Percentiles rank a stretch among this genome's conserved stretches.
These are phyloP conservation scores for Suillus placidus DNA, from an alignment of 768 basidiomycete genomes.

Conservation along the genomic window DNA sequence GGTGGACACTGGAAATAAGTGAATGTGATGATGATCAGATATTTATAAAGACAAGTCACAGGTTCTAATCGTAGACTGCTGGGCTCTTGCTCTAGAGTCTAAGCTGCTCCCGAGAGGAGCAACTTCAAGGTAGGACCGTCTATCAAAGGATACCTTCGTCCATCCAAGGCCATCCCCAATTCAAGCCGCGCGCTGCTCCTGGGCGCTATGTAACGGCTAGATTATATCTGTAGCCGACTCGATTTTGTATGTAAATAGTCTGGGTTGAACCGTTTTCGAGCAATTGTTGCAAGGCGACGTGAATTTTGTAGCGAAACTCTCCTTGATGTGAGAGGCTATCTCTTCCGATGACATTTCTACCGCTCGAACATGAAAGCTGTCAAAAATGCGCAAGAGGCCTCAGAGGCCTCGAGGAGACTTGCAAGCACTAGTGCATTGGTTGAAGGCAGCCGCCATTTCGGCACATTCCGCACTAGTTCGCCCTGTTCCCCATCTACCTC, in stretches of 20 bases:
- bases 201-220: background rate
- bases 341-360: background rate
- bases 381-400: background rate
- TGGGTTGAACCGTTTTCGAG: background rate
- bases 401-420: background rate
- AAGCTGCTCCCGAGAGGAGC: background rate
- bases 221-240: background rate
- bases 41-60: background rate
- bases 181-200: background rate
- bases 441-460: slow-evolving; percentile 16
- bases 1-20: slow-evolving; percentile 21
- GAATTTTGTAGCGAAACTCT: background rate
- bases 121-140: background rate
- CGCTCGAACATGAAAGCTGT: background rate
- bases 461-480: slow-evolving; percentile 31
- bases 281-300: background rate
- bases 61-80: background rate
- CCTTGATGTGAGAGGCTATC: background rate
- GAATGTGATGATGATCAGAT: background rate
- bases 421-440: background rate
- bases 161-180: slow-evolving; percentile 3
- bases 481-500: slow-evolving; percentile 21
- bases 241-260: background rate
- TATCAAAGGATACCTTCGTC: slow-evolving; percentile 1
- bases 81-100: background rate